These are phyloP conservation scores for Clonostachys rhizophaga DNA, from an alignment of 2,329 filamentous ascomycete species.

Conservation along the genomic window DNA sequence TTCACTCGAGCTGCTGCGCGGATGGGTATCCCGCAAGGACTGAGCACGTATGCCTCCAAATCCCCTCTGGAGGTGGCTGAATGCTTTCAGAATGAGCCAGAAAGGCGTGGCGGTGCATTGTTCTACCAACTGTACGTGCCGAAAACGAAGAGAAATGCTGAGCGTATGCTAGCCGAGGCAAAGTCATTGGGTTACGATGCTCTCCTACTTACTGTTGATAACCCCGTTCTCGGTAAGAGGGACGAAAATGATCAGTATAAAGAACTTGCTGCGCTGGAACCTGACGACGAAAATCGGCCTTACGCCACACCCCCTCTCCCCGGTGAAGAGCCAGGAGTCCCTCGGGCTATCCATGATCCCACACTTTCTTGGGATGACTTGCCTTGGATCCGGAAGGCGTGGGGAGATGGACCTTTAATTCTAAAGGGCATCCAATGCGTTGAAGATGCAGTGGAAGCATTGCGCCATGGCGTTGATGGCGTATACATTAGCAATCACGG, in stretches of 20 bases:
- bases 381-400: slow-evolving; percentile 48
- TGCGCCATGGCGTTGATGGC: slow-evolving; percentile 27
- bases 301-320: not conserved
- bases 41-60: too few relatives aligned
- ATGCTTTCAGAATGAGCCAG: too few relatives aligned
- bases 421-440: slow-evolving; percentile 34
- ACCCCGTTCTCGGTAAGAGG: slow-evolving; percentile 51
- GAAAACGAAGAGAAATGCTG: slow-evolving; percentile 45
- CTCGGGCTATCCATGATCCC: slow-evolving; percentile 50
- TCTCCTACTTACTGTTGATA: slow-evolving; percentile 55
- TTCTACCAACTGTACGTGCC: slow-evolving; percentile 63
- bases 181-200: slow-evolving; percentile 40
- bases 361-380: slow-evolving; percentile 63
- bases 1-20: too few relatives aligned
- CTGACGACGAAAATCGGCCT: not conserved
- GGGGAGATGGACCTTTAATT: slow-evolving; percentile 49
- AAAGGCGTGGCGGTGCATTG: slow-evolving; percentile 10
- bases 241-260: slow-evolving; percentile 33
- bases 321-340: slow-evolving; percentile 38
- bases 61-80: too few relatives aligned
- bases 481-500: slow-evolving; percentile 37
- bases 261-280: not conserved
- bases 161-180: slow-evolving; percentile 39
- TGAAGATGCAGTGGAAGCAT: slow-evolving; percentile 29
- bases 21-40: too few relatives aligned